phyloP scores from a whole-genome alignment of 2,329 filamentous ascomycete species.

The Trichophyton simii region DNA sequence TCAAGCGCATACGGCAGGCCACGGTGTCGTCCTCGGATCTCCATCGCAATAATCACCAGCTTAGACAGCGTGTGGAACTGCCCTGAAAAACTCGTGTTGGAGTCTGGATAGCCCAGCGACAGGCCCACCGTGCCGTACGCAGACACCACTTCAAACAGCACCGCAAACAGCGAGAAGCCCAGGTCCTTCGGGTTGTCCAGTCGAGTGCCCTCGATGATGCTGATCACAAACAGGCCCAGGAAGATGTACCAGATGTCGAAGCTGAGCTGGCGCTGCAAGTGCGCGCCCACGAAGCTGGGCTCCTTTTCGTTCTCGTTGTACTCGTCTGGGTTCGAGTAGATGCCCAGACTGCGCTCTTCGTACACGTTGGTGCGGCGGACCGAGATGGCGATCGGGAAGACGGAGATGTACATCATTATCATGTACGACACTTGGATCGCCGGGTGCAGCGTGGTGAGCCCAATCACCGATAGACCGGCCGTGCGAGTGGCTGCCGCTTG shows the following conservation, averaged over 20 bases:
- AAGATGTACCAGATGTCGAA: conserved; percentile 98
- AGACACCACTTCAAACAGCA: conserved; percentile 75
- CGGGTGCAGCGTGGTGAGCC: conserved; percentile 65
- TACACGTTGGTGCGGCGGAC: conserved; percentile 92
- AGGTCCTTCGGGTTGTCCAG: conserved; percentile 50
- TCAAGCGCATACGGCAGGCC: conserved; percentile 56
- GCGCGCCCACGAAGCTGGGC: conserved; percentile 75
- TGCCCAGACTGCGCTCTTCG: conserved; percentile 59
- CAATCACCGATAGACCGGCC: conserved; percentile 76
- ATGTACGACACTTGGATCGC: conserved; percentile 88
- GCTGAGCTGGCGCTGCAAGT: conserved; percentile 83
- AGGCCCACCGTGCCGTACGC: conserved; percentile 92
- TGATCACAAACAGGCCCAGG: conserved; percentile 80
- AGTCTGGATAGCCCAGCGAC: conserved; percentile 63
- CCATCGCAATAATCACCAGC: conserved; percentile 54
- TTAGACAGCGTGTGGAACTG: conserved; percentile 64
- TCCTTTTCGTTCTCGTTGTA: conserved; percentile 48
- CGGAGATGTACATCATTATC: conserved; percentile 99
- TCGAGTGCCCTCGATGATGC: conserved; percentile 68
- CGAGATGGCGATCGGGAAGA: conserved; percentile 91
- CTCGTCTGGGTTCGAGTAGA: conserved; percentile 59
- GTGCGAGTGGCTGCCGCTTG: conserved; percentile 83
- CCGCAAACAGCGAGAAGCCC: conserved; percentile 53
- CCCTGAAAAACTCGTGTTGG: conserved; percentile 68
- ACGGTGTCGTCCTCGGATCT: conserved; percentile 52